Evolutionary conservation across 2,329 filamentous ascomycete species (phyloP).

Genomic region (Raffaelea albimanens): DNA sequence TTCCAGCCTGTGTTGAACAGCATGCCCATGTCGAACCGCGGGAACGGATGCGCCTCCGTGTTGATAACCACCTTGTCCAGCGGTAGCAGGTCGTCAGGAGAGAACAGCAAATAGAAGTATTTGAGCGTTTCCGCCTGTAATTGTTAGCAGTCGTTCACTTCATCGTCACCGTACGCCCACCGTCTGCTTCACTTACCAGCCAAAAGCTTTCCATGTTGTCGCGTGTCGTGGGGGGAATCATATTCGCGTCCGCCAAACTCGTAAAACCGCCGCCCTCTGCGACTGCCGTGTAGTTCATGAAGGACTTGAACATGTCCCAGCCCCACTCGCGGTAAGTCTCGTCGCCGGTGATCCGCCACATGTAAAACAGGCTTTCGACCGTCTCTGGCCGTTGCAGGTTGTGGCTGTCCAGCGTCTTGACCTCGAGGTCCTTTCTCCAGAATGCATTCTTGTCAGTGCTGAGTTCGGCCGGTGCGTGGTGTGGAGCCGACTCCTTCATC

Average conservation of each 20-base stretch:
- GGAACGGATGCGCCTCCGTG: constrained; percentile 88
- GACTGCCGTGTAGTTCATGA: constrained; percentile 76
- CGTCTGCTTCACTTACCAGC: constrained; percentile 53
- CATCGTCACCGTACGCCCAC: too few relatives aligned
- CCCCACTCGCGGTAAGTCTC: constrained; percentile 88
- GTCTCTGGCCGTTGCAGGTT: constrained; percentile 95
- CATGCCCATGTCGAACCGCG: constrained; percentile 71
- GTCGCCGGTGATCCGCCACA: constrained; percentile 97
- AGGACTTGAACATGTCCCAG: constrained; percentile 96
- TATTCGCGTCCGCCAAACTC: constrained; percentile 65
- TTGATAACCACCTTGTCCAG: constrained; percentile 87
- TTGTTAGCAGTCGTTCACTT: constrained; percentile 1
- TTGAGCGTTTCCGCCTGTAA: constrained; percentile 85
- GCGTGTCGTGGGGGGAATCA: constrained; percentile 55
- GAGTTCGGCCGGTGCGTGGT: constrained; percentile 40
- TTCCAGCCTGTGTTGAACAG: constrained; percentile 76
- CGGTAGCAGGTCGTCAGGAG: constrained; percentile 69
- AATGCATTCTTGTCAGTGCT: constrained; percentile 42
- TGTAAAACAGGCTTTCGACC: constrained; percentile 92
- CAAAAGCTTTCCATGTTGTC: constrained; percentile 99
- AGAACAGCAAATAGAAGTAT: constrained; percentile 94
- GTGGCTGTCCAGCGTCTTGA: constrained; percentile 77
- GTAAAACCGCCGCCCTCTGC: constrained; percentile 73
- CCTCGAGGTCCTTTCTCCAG: constrained; percentile 70
- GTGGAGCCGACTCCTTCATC: constrained; percentile 45